A percentile compares a stretch with the other conserved stretches of the same genome.
These are phyloP conservation scores for Microbotryum silenes-acaulis DNA, from an alignment of 1,284 basidiomycete species.

Conservation along the genomic window DNA sequence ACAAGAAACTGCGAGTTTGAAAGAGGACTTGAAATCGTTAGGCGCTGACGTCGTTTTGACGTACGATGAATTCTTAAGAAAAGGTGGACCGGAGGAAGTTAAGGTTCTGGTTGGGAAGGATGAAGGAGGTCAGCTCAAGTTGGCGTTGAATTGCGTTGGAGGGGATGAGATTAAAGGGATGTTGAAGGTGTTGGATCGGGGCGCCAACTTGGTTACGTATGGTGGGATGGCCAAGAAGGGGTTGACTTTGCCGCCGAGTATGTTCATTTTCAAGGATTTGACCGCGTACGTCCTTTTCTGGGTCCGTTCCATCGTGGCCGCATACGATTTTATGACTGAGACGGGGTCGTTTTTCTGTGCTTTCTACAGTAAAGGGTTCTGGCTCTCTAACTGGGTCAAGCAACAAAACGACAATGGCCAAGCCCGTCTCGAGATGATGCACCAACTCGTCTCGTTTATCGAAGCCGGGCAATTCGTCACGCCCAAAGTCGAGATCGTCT, in stretches of 20 bases:
- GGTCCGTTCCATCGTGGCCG: background rate
- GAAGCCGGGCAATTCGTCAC: conserved; percentile 55
- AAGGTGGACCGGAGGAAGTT: conserved; percentile 41
- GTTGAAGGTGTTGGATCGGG: conserved; percentile 50
- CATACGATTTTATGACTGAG: background rate
- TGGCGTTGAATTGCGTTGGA: conserved; percentile 72
- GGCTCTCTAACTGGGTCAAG: conserved; percentile 54
- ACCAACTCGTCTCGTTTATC: conserved; percentile 50
- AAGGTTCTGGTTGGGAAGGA: conserved; percentile 20
- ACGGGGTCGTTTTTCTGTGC: too few species aligned
- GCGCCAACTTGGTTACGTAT: conserved; percentile 54
- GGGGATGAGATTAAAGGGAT: conserved; percentile 61
- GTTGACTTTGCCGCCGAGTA: conserved; percentile 62
- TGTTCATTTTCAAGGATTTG: conserved; percentile 64
- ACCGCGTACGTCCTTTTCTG: conserved; percentile 26
- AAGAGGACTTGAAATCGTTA: conserved; percentile 49
- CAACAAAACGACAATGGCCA: conserved; percentile 29
- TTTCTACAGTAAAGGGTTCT: conserved; percentile 31
- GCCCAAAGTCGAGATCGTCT: conserved; percentile 59
- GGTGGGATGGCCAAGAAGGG: conserved; percentile 82
- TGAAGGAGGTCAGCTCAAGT: conserved; percentile 37
- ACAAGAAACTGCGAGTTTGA: conserved; percentile 50
- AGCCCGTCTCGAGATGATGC: conserved; percentile 46
- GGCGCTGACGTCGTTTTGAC: conserved; percentile 67
- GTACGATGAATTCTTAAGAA: conserved; percentile 55